These are phyloP conservation scores for Phytophthora cajani DNA, from an alignment of 352 stramenopile genomes.

Conservation along the genomic window DNA sequence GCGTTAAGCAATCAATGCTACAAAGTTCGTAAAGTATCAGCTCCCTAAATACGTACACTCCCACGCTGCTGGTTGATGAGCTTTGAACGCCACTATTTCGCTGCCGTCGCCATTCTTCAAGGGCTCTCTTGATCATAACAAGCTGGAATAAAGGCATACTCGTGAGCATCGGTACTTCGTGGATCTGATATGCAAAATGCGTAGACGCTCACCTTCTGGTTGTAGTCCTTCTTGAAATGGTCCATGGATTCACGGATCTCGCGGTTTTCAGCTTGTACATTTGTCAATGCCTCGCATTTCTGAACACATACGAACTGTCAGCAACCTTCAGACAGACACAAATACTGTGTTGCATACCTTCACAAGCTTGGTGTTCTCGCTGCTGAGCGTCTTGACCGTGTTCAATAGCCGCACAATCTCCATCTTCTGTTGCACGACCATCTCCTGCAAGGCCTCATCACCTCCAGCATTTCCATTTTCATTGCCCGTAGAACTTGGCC, in stretches of 20 bases:
- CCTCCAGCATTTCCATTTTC: conserved; percentile 28
- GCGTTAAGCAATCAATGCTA: too few species aligned
- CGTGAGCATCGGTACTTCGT: not conserved
- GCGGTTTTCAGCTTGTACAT: conserved; percentile 77
- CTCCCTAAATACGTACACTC: conserved; percentile 18
- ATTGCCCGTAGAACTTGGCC: not conserved
- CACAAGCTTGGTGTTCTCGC: conserved; percentile 83
- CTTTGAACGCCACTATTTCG: conserved; percentile 37
- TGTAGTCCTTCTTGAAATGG: conserved; percentile 87
- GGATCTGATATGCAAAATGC: not conserved
- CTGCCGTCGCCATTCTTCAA: conserved; percentile 89
- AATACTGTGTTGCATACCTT: conserved; percentile 40
- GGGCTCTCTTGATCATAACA: conserved; percentile 88
- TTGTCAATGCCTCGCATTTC: conserved; percentile 82
- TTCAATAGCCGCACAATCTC: conserved; percentile 85
- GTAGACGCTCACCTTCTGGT: conserved; percentile 74
- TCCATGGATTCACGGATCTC: conserved; percentile 86
- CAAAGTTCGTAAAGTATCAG: not conserved
- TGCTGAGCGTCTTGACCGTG: conserved; percentile 85
- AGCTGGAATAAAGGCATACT: conserved; percentile 46
- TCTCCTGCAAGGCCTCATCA: conserved; percentile 58
- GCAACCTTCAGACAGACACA: not conserved
- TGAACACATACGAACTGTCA: conserved; percentile 20
- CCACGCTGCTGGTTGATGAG: conserved; percentile 12
- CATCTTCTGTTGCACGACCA: conserved; percentile 74